Base-by-base conservation (phyloP, 768 basidiomycete species). In the Mycena polygramma region DNA sequence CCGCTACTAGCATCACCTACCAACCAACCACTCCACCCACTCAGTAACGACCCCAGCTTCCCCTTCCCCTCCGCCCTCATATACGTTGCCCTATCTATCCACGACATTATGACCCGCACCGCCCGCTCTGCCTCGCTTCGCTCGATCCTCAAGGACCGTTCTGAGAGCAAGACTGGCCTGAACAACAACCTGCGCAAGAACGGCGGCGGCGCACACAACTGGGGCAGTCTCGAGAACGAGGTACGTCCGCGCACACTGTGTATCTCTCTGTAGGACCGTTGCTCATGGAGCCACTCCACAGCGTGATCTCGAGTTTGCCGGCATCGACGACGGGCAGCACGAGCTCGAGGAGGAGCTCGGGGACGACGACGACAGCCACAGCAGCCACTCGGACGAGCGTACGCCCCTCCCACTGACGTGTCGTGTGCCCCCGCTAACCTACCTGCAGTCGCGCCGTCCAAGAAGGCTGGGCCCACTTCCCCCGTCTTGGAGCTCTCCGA, bases 131-230 rank as follows among this genome's bases (percentile, higher is more conserved):
- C 87, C 52, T 91, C 87, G 78, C 92, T 91, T 59, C 89, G 90
- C 69, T 94, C 94, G 54, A 81, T 94, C 75, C 70, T 87, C 71
- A 91, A 88, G 83, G 94, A 95, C 82, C 92, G 93, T 76, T 93
- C 92, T 19, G 88, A 91, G 83, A 89, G 91, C 77, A 92, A 91
- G 82, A 88, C 90, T 48, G 95, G 94, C 62, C 85, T 91, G 67
- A 89, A 91, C 85, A 87, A 87, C 76, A 87, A 86, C 74, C 74
- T 92, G 67, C 91, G 90, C 82, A 96, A 96, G 83, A 85, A 88
- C 70, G 95, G 95, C 64, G 90, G 89, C 35, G 95, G 95, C 41
- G 84, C 86, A 10, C 90, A 96, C 82, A 95, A 94, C 83, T 97
- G 95, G 95, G 95, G 95, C 68, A 87, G 86, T 64, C 79, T 93